Evolutionary conservation across 2,329 filamentous ascomycete species (phyloP).

Genomic region (Aspergillus ochraceoroseus): DNA sequence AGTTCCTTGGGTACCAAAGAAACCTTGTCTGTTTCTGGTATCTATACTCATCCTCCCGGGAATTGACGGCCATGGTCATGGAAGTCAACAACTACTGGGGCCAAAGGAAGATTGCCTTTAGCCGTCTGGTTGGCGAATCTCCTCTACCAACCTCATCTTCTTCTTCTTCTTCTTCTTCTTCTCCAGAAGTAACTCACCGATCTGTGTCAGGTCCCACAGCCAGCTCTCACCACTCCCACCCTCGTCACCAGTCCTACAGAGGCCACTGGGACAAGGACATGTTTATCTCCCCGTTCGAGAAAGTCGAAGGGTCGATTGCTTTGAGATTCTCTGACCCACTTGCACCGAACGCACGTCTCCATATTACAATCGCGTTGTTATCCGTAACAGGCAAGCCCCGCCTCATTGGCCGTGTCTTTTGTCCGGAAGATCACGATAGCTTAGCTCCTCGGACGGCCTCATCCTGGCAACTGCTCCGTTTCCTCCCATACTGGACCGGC

Average conservation of each 20-base stretch:
- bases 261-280: slow-evolving; percentile 8
- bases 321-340: slow-evolving; percentile 4
- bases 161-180: too few species aligned
- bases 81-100: slow-evolving; percentile 17
- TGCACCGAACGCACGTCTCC: not conserved
- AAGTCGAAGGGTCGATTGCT: slow-evolving; percentile 8
- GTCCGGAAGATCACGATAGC: not conserved
- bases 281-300: slow-evolving; percentile 11
- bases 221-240: slow-evolving; percentile 2
- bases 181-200: too few species aligned
- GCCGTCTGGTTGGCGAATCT: slow-evolving; percentile 3
- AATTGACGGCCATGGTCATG: slow-evolving; percentile 11
- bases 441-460: slow-evolving; percentile 1
- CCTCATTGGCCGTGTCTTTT: slow-evolving; percentile 6
- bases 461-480: slow-evolving; percentile 1
- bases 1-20: slow-evolving; percentile 12
- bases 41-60: slow-evolving; percentile 8
- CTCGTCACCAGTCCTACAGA: slow-evolving; percentile 1
- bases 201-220: not conserved
- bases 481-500: slow-evolving; percentile 8
- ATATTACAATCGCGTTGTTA: slow-evolving; percentile 5
- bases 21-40: slow-evolving; percentile 10
- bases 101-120: slow-evolving; percentile 13
- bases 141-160: not conserved
- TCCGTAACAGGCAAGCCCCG: not conserved